These are phyloP conservation scores for Ambrosiella xylebori DNA, from an alignment of 2,329 filamentous ascomycete genomes.

Conservation along the genomic window DNA sequence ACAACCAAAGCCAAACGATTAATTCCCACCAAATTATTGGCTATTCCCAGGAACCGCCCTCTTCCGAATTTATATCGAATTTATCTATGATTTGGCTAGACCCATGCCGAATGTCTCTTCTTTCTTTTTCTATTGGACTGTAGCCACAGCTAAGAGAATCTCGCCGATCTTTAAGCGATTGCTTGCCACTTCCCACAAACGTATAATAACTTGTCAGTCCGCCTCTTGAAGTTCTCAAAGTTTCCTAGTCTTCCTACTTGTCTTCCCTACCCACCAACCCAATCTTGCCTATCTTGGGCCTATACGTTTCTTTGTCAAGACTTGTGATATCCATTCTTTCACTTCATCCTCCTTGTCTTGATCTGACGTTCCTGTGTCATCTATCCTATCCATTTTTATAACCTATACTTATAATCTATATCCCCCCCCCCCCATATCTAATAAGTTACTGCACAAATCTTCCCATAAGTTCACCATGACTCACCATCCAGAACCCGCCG, in stretches of 20 bases:
- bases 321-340: not conserved
- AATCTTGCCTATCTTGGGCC: not conserved
- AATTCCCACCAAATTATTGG: not conserved
- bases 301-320: not conserved
- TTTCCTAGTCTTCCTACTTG: not conserved
- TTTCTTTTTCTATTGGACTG: not conserved
- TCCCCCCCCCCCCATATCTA: not conserved
- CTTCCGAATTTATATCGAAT: not conserved
- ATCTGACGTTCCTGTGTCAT: not conserved
- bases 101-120: not conserved
- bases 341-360: not conserved
- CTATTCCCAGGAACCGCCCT: not conserved
- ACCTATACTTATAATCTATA: not conserved
- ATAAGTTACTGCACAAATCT: not conserved
- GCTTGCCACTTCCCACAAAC: not conserved
- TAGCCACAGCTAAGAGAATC: not conserved
- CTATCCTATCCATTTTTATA: not conserved
- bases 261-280: not conserved
- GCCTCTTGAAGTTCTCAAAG: not conserved
- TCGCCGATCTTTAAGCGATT: constrained; percentile 3
- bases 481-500: constrained; percentile 1
- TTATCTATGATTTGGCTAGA: not conserved
- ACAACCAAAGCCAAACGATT: not conserved
- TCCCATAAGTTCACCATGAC: not conserved
- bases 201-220: not conserved